A percentile compares a stretch with the other conserved stretches of the same genome.
phyloP scores from a whole-genome alignment of 2,329 filamentous ascomycete genomes.

The Colletotrichum orbiculare region DNA sequence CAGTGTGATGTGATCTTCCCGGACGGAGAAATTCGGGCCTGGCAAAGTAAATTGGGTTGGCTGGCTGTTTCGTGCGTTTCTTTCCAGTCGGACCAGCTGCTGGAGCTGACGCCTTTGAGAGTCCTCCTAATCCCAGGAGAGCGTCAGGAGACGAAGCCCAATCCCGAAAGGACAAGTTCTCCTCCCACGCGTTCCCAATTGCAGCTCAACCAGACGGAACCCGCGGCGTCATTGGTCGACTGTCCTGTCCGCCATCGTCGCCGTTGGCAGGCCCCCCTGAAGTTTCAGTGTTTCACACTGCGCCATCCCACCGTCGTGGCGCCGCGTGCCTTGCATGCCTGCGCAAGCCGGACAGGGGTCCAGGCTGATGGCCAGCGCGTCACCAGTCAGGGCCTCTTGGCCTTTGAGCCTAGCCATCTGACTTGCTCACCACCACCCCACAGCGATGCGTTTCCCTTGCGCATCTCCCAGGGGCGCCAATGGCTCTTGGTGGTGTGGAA shows the following conservation, averaged over 20 bases:
- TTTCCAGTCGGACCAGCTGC: conserved; percentile 20
- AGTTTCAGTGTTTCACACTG: conserved; percentile 38
- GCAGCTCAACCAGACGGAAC: conserved; percentile 4
- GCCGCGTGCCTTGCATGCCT: conserved; percentile 34
- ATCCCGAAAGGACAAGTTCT: conserved; percentile 20
- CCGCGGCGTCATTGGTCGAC: conserved; percentile 27
- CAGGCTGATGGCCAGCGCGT: conserved; percentile 2
- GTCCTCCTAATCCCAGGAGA: not conserved
- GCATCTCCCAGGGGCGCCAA: conserved; percentile 24
- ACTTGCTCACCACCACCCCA: conserved; percentile 21
- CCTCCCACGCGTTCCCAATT: conserved; percentile 7
- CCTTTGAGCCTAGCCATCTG: conserved; percentile 1
- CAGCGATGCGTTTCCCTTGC: conserved; percentile 20
- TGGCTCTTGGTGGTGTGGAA: conserved; percentile 30
- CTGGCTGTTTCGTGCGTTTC: conserved; percentile 18
- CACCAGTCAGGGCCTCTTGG: not conserved
- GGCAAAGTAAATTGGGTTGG: not conserved
- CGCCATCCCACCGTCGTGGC: conserved; percentile 35
- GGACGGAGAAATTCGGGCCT: conserved; percentile 10
- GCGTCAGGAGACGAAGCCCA: not conserved
- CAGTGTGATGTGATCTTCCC: conserved; percentile 27
- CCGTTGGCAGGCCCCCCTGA: conserved; percentile 33
- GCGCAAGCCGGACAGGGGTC: conserved; percentile 36
- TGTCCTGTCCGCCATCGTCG: conserved; percentile 24
- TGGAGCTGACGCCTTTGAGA: conserved; percentile 10